phyloP scores from a whole-genome alignment of 2,329 filamentous ascomycete species.

The Huntiella savannae region DNA sequence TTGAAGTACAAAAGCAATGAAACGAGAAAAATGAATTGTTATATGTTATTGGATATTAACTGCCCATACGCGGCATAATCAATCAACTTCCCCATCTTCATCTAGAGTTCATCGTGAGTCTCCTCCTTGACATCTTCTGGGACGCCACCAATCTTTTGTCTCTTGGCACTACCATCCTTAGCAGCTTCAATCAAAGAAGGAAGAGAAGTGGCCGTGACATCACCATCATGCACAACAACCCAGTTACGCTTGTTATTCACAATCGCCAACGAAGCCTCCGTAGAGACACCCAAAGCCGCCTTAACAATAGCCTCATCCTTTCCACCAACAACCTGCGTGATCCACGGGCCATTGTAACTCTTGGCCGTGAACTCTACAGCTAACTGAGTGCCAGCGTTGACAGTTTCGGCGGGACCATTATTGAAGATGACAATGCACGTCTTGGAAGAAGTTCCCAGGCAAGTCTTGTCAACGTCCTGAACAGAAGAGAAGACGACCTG shows the following conservation, averaged over 20 bases:
- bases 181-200: constrained; percentile 86
- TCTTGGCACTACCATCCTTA: constrained; percentile 68
- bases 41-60: no score
- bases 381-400: not conserved
- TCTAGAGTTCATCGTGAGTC: constrained; percentile 17
- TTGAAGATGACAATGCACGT: constrained; percentile 69
- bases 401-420: constrained; percentile 23
- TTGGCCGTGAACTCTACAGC: not conserved
- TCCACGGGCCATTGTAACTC: not conserved
- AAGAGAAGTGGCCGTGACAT: constrained; percentile 34
- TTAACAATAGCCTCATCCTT: not conserved
- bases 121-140: constrained; percentile 24
- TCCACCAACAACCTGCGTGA: not conserved
- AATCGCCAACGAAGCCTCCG: constrained; percentile 54
- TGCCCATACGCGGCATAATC: no score
- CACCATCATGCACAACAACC: constrained; percentile 45
- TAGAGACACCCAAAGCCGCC: constrained; percentile 11
- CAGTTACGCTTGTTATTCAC: constrained; percentile 71
- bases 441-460: constrained; percentile 54
- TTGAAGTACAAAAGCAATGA: not conserved
- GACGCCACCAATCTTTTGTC: constrained; percentile 51
- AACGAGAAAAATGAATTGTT: no score
- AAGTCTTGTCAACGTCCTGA: constrained; percentile 47
- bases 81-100: not conserved
- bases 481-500: constrained; percentile 38